A percentile compares a stretch with the other conserved stretches of the same genome.
Conservation (phyloP, 306 rosid genomes). For the Inga leiocalycina region DNA sequence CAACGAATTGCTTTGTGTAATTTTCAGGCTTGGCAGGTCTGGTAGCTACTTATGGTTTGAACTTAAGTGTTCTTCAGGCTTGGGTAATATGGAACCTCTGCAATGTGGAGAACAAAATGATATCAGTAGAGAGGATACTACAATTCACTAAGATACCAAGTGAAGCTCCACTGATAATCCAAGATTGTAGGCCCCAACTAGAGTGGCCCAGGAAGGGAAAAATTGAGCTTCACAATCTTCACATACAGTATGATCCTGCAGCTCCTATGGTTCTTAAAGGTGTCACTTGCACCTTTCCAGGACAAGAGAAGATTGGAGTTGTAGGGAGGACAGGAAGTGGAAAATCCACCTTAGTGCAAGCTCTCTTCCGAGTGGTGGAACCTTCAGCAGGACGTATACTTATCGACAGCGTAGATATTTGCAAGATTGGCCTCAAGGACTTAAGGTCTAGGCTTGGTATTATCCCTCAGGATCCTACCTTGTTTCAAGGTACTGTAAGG, state of each 20-base stretch:
- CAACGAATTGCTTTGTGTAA: constrained; percentile 22
- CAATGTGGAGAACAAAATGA: constrained; percentile 93
- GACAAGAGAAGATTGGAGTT: constrained; percentile 66
- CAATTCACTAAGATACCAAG: constrained; percentile 68
- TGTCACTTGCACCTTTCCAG: constrained; percentile 68
- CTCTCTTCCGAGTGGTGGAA: constrained; percentile 78
- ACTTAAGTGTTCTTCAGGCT: constrained; percentile 78
- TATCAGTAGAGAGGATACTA: constrained; percentile 83
- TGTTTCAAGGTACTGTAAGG: constrained; percentile 64
- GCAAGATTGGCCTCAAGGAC: constrained; percentile 72
- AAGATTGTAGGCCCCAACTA: constrained; percentile 59
- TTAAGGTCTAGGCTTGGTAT: constrained; percentile 75
- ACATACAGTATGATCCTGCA: constrained; percentile 62
- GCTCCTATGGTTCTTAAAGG: constrained; percentile 82
- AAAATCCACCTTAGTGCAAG: constrained; percentile 81
- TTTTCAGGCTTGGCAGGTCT: constrained; percentile 82
- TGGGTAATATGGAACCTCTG: constrained; percentile 94
- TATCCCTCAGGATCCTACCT: constrained; percentile 65
- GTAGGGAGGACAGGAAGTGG: constrained; percentile 93
- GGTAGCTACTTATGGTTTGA: constrained; percentile 81
- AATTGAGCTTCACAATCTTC: constrained; percentile 61
- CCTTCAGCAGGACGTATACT: constrained; percentile 62
- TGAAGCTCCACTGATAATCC: constrained; percentile 67
- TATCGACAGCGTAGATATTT: constrained; percentile 63
- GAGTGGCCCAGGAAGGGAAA: constrained; percentile 81